Evolutionary conservation across 2,329 filamentous ascomycete genomes (phyloP).

Genomic region (Nakataea oryzae): DNA sequence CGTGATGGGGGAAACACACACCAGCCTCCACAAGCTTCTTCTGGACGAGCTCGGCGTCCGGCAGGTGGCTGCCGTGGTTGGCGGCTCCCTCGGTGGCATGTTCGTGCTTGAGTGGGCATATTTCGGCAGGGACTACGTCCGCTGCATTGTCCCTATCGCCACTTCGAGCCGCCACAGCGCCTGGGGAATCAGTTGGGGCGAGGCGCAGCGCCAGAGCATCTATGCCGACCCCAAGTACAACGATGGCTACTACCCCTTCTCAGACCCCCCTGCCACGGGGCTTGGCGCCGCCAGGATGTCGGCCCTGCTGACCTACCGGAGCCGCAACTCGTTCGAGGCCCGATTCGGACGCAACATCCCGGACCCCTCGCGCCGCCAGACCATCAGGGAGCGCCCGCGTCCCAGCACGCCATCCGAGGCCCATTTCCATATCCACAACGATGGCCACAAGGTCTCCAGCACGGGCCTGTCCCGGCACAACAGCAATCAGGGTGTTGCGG

Average conservation of each 20-base stretch:
- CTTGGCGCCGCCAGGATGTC: constrained; percentile 95
- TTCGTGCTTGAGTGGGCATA: constrained; percentile 89
- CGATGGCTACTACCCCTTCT: constrained; percentile 85
- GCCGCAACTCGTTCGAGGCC: constrained; percentile 91
- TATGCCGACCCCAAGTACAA: constrained; percentile 98
- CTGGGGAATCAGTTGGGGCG: constrained; percentile 87
- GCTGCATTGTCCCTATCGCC: constrained; percentile 71
- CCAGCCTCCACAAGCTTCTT: constrained; percentile 65
- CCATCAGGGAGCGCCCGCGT: constrained; percentile 60
- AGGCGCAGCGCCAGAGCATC: constrained; percentile 84
- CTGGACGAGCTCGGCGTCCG: constrained; percentile 72
- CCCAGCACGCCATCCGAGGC: constrained; percentile 49
- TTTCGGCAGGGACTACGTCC: constrained; percentile 76
- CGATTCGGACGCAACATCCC: constrained; percentile 90
- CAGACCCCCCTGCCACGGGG: constrained; percentile 77
- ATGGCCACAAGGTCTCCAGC: constrained; percentile 59
- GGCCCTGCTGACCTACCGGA: constrained; percentile 88
- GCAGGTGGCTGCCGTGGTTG: constrained; percentile 69
- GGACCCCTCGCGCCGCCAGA: constrained; percentile 73
- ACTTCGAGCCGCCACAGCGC: constrained; percentile 78
- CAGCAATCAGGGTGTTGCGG: constrained; percentile 19
- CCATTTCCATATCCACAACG: constrained; percentile 75
- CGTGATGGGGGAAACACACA: not conserved
- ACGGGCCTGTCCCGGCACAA: constrained; percentile 35
- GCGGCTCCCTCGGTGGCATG: constrained; percentile 83